These are phyloP conservation scores for Xylaria sp. DNA, from an alignment of 2,329 filamentous ascomycete genomes.

Conservation along the genomic window DNA sequence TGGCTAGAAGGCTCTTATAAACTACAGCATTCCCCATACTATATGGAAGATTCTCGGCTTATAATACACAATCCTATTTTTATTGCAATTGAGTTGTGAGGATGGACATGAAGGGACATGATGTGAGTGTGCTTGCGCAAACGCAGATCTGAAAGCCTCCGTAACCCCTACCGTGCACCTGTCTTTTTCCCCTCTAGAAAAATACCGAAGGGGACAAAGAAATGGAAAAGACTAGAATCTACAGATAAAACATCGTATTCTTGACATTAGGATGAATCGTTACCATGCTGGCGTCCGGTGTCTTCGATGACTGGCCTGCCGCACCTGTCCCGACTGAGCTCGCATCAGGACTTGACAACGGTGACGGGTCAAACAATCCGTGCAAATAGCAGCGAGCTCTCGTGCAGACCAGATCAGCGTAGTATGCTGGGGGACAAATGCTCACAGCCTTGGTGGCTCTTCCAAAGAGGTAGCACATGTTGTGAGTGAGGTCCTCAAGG, in stretches of 20 bases:
- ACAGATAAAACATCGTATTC: constrained; percentile 4
- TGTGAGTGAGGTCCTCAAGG: constrained; percentile 78
- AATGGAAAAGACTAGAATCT: not conserved
- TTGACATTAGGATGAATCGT: not conserved
- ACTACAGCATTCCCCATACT: too few species aligned
- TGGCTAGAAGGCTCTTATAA: too few species aligned
- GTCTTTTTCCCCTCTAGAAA: too few species aligned
- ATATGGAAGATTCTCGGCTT: too few species aligned
- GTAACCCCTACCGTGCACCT: too few species aligned
- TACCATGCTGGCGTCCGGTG: not conserved
- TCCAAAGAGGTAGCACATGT: constrained; percentile 84
- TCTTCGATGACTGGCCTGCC: not conserved
- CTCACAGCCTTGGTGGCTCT: constrained; percentile 87
- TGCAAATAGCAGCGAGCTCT: constrained; percentile 46
- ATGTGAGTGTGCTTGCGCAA: too few species aligned
- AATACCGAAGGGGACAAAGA: not conserved
- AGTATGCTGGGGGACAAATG: constrained; percentile 88
- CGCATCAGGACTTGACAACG: not conserved
- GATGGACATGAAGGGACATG: too few species aligned
- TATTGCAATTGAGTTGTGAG: too few species aligned
- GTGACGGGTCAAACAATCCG: not conserved
- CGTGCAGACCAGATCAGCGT: constrained; percentile 85
- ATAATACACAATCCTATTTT: too few species aligned
- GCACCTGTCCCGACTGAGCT: constrained; percentile 39
- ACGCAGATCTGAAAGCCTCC: too few species aligned